phyloP scores from a whole-genome alignment of 495 filamentous ascomycete species.

The Penicillium atrosanguineum region DNA sequence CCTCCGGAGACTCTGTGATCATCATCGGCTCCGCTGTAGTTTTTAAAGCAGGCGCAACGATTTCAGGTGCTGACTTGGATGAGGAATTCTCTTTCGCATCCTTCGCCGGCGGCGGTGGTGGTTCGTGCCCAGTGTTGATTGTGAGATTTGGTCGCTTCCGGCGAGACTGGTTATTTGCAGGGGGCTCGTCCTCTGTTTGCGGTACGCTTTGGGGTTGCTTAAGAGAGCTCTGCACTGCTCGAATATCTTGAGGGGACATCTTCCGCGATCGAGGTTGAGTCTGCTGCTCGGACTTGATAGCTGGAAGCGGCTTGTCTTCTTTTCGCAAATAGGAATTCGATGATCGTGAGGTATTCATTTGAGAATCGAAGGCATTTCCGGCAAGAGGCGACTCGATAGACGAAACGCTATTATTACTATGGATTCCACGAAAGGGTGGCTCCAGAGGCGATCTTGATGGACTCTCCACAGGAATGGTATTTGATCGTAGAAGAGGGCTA shows the following conservation, averaged over 20 bases:
- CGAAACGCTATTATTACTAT: conserved; percentile 10
- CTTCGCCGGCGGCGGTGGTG: background rate
- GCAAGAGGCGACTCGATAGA: conserved; percentile 15
- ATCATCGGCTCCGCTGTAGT: conserved; percentile 6
- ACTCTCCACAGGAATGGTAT: conserved; percentile 53
- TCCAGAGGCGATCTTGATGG: conserved; percentile 5
- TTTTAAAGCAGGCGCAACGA: conserved; percentile 12
- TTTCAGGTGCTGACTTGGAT: conserved; percentile 5
- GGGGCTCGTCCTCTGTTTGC: background rate
- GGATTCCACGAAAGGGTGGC: conserved; percentile 3
- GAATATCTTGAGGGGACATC: conserved; percentile 1
- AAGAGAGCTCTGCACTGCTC: background rate
- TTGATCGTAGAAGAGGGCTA: conserved; percentile 53
- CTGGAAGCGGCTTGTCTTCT: conserved; percentile 24
- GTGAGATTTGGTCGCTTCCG: conserved; percentile 3
- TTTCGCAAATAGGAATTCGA: conserved; percentile 5
- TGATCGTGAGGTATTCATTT: conserved; percentile 16
- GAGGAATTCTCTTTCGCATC: conserved; percentile 3
- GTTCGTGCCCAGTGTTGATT: conserved; percentile 1
- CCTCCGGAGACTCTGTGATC: conserved; percentile 19
- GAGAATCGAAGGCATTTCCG: conserved; percentile 10
- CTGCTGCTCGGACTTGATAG: conserved; percentile 17
- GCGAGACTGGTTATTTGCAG: background rate
- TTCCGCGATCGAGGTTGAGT: conserved; percentile 4
- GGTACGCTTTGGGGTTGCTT: background rate